Percentiles rank a stretch among this genome's conserved stretches.
Conservation (phyloP, 352 stramenopile genomes). For the Phytophthora foliorum region DNA sequence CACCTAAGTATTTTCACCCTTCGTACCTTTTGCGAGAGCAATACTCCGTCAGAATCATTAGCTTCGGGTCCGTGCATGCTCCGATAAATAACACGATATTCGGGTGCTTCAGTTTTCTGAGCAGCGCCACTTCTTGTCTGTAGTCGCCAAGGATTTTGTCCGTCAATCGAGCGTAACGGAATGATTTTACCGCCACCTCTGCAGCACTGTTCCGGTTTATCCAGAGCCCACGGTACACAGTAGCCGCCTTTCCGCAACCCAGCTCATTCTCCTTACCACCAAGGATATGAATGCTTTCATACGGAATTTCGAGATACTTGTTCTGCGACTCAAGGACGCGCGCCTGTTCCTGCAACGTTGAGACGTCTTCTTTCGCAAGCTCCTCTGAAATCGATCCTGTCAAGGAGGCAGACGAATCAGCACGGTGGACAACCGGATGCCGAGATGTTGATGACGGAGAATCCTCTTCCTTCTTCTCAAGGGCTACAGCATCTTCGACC, state of each 20-base stretch:
- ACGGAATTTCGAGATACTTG: slow-evolving; percentile 89
- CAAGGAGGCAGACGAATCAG: slow-evolving; percentile 53
- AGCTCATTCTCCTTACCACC: slow-evolving; percentile 90
- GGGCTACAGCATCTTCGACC: slow-evolving; percentile 40
- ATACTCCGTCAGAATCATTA: slow-evolving; percentile 93
- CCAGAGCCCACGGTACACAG: slow-evolving; percentile 89
- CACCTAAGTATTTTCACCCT: background rate
- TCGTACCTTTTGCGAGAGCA: slow-evolving; percentile 89
- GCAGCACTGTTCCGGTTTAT: slow-evolving; percentile 86
- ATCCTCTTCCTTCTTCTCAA: slow-evolving; percentile 34
- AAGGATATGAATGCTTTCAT: slow-evolving; percentile 90
- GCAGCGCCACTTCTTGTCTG: slow-evolving; percentile 85
- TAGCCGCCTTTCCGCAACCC: slow-evolving; percentile 87
- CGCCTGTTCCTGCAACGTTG: slow-evolving; percentile 80
- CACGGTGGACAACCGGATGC: slow-evolving; percentile 42
- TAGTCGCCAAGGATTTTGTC: slow-evolving; percentile 91
- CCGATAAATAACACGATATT: slow-evolving; percentile 94
- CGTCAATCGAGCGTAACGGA: slow-evolving; percentile 89
- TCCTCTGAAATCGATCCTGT: slow-evolving; percentile 61
- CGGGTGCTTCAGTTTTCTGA: slow-evolving; percentile 90
- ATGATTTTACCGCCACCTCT: slow-evolving; percentile 89
- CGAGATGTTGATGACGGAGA: slow-evolving; percentile 27
- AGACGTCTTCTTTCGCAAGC: slow-evolving; percentile 67
- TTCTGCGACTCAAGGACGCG: slow-evolving; percentile 89
- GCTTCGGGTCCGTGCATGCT: slow-evolving; percentile 88